Base-by-base conservation (phyloP, 306 rosid genomes). In the Cicer bijugum region DNA sequence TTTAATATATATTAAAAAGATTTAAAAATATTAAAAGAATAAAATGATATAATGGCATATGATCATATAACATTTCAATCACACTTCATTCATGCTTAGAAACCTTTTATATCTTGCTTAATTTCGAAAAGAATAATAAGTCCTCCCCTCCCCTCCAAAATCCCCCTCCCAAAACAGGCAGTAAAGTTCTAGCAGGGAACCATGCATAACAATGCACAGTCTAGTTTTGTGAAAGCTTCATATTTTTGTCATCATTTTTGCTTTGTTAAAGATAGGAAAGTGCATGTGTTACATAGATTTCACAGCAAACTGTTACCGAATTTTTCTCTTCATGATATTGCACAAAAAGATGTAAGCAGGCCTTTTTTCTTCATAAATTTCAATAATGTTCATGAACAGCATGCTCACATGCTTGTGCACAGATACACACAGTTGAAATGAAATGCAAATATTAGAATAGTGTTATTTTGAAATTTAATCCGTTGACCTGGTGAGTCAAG, bases 341-440 rank as follows among this genome's bases (percentile, higher is more conserved):
- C 55, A 17, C 44, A 65, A 16, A 64, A 65, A 45, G 71, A 20
- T 62, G 33, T 43, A 61, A 37, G 17, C 66, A 39, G 10, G 57
- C 11, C 55, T 60, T 37, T 33, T 8, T 44, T 66, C 19, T 48
- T 61, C 40, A 50, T 70, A 35, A 42, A 28, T 40, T 28, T 23
- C 12, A 33, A 64, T 12, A 45, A 47, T 12, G 3, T 50, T 28
- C 51, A 50, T 63, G 71, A 23, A 51, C 65, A 38, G 44, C 43
- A 7, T 48, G 42, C 44, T 45, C 61, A 35, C 52, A 44, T 67
- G 75, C 61, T 77, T 78, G 67, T 60, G 58, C 60, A 7, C 35
- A 37, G 52, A 52, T 7, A 43, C 48, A 23, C 66, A 15, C 52
- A 20, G 7, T 28, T 56, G n/a, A 17, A 61, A 20, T 65, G 80